Percentiles rank a stretch among this genome's conserved stretches.
phyloP scores from a whole-genome alignment of 129 eudicot species.

The Helianthus tuberosus region DNA sequence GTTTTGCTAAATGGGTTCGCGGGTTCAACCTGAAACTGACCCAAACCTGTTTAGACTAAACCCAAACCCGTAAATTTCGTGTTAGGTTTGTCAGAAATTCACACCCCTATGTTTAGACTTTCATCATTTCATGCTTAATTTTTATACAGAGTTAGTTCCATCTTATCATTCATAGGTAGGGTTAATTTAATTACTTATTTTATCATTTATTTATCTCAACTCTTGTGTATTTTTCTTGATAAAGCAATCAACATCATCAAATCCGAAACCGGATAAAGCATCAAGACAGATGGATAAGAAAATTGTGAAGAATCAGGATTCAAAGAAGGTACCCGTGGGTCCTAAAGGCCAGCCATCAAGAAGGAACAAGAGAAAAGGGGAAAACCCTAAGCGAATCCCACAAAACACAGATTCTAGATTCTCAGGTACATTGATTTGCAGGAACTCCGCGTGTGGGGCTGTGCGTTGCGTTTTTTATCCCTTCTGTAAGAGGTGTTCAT shows the following conservation, averaged over 20 bases:
- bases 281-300: constrained; percentile 39
- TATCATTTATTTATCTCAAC: constrained; percentile 1
- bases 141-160: constrained; percentile 2
- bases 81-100: no score
- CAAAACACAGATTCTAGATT: constrained; percentile 42
- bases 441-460: constrained; percentile 84
- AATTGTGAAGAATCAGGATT: constrained; percentile 56
- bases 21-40: no score
- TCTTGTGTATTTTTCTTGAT: constrained; percentile 30
- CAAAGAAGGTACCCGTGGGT: constrained; percentile 45
- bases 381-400: constrained; percentile 58
- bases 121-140: not conserved
- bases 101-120: no score
- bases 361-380: constrained; percentile 61
- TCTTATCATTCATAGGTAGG: constrained; percentile 3
- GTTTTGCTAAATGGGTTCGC: no score
- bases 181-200: not conserved
- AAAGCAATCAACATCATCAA: constrained; percentile 43
- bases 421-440: constrained; percentile 66
- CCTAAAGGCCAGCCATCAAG: constrained; percentile 52
- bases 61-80: no score
- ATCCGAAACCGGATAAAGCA: not conserved
- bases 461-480: constrained; percentile 56
- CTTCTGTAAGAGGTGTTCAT: constrained; percentile 90
- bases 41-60: no score